Evolutionary conservation across 2,329 filamentous ascomycete genomes (phyloP), one percentile per base, ranked within the genome.

Genomic region (Fusarium neocosmosporiellum): DNA sequence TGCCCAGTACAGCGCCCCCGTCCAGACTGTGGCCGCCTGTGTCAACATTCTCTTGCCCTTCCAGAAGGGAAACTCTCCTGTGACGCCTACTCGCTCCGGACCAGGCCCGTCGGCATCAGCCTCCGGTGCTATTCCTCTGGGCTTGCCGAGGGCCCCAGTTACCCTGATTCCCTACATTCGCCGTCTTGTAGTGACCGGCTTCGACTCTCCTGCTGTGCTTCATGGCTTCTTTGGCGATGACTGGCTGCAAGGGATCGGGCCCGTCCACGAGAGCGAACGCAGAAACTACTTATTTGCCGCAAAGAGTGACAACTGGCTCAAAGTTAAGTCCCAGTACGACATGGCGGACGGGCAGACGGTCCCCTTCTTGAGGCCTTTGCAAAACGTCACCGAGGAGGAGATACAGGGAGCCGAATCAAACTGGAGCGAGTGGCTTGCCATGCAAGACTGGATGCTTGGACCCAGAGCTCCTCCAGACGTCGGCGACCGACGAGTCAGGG

Each of bases 381-480:
- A 93, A 77, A 89, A 91, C 63, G 91, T 93, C 1, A 89, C 90
- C 9, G 91, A 96, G 78, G 89, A 90, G 24, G 96, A 98, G 84
- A 94, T 98, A 70, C 89, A 93, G 70, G 89, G 86, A 16, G 95
- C 95, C 0, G 96, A 98, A 83, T 88, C 89, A 70, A 91, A 88
- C 67, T 99, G 96, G 96, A 97, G 94, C 80, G 92, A 96, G 78
- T 98, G 96, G 96, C 85, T 98, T 34, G 94, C 94, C 14, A 97
- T 98, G 94, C 94, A 98, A 82, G 96, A 98, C 81, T 98, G 96
- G 96, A 97, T 98, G 95, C 86, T 98, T n/a, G 95, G 95, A 3
- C 93, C 94, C 2, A 86, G 94, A 69, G 92, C 92, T 34, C 93
- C 92, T 34, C 63, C 65, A 4, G 72, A 78, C n/a, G 76, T 77